Evolutionary conservation across 495 filamentous ascomycete species (phyloP), one percentile per base, ranked within the genome.

Genomic region (Penicillium macrosclerotiorum): DNA sequence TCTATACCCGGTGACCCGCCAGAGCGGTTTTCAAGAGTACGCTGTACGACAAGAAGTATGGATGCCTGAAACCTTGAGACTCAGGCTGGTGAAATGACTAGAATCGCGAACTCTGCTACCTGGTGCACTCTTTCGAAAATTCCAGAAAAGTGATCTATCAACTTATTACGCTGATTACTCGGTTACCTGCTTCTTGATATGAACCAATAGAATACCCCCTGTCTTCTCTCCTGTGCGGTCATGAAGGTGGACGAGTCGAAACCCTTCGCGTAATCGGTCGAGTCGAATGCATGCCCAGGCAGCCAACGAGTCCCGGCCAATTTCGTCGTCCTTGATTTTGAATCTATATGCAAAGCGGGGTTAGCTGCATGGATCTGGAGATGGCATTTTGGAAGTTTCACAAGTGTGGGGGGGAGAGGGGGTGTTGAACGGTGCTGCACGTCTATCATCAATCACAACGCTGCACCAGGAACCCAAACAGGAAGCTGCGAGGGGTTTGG

Each of bases 241-340:
- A 25, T 83, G 63, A 20, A 97, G 64, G 40, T 82, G 85, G 29
- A 97, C 68, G 45, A 95, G 81, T 12, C 89, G 76, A 50, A 86
- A 86, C 2, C 92, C 92, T 27, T 75, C 60, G 35, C 81, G 78
- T 41, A 96, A 63, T 12, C 88, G 78, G 65, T 95, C 89, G 1
- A 96, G 78, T 14, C 89, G 75, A 43, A 95, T 81, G 59, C 90
- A 95, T 6, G 88, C 81, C 92, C 92, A 97, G 8, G 84, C 89
- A 14, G 87, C 88, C 27, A 94, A 59, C 36, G 83, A 73, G 52
- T 95, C 89, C 46, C 77, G 75, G 2, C 81, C 81, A 41, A 92
- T 73, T 52, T 90, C 84, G 47, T 92, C 83, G 56, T 96, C 86
- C 60, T 87, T 82, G 52, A 96, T 75, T 61, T 94, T 86, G 65